Evolutionary conservation across 2,329 filamentous ascomycete genomes (phyloP).

Genomic region (Monilinia aucupariae): DNA sequence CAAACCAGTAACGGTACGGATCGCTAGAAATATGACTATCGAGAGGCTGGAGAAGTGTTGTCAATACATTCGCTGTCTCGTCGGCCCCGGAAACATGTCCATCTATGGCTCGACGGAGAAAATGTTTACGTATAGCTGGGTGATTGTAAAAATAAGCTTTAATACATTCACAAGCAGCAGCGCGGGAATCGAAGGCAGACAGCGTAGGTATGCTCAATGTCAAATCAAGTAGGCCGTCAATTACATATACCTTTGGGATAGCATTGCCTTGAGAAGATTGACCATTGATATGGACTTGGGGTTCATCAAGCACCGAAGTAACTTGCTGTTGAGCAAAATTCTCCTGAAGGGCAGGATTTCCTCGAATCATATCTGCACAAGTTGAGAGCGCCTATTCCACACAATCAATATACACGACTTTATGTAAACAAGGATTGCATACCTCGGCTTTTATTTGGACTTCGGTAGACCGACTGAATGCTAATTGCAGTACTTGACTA

Average conservation of each 20-base stretch:
- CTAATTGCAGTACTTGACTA: constrained; percentile 72
- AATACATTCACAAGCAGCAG: constrained; percentile 82
- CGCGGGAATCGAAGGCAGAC: constrained; percentile 70
- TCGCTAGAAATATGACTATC: constrained; percentile 60
- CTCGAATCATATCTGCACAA: constrained; percentile 82
- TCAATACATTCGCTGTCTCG: constrained; percentile 82
- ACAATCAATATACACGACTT: constrained; percentile 20
- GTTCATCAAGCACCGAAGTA: constrained; percentile 48
- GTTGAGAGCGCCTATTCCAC: constrained; percentile 64
- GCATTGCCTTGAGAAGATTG: constrained; percentile 43
- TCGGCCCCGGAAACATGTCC: constrained; percentile 73
- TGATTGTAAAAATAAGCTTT: constrained; percentile 89
- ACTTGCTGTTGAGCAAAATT: constrained; percentile 84
- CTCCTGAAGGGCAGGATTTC: constrained; percentile 76
- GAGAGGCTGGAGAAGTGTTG: constrained; percentile 67
- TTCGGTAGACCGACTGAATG: constrained; percentile 69
- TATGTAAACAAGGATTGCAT: constrained; percentile 20
- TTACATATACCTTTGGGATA: constrained; percentile 72
- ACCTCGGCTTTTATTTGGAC: constrained; percentile 78
- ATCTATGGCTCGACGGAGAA: constrained; percentile 81
- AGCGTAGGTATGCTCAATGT: constrained; percentile 63
- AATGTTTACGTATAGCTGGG: constrained; percentile 74
- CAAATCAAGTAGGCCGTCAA: constrained; percentile 84
- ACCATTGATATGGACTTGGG: constrained; percentile 36
- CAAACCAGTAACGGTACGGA: constrained; percentile 86